Evolutionary conservation across 164 flowering plant genomes (phyloP), one percentile per base, ranked within the genome.

Genomic region (Chimonanthus salicifolius): DNA sequence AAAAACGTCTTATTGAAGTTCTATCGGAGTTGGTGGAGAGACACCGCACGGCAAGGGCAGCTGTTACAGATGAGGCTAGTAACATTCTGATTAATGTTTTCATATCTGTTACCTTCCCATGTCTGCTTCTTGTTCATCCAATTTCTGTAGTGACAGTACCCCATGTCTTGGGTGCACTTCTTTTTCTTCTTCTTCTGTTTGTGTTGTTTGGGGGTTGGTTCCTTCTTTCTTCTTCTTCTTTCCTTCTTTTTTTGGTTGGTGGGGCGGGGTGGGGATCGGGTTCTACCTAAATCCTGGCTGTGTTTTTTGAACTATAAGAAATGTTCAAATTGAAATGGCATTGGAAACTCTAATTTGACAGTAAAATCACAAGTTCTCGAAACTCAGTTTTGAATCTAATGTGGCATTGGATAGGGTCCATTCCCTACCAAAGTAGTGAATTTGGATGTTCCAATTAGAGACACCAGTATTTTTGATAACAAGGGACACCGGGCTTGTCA

Each of bases 11-110:
- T 47, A 80, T 73, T 73, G 82, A 87, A 78, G 90, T 90, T 77
- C 77, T 95, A 72, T 85, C 90, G 5, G 90, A 88, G 75, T 2
- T 95, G 60, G 98, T 95, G 2, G 98, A 95, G 81, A 88, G 96
- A 82, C 99, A 95, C 80, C 85, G 85, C 0, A 80, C 76, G 75
- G 97, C 97, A 63, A 85, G 99, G 16, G 91, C 98, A 63, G 90
- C 91, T n/a, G 97, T 92, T 33, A 90, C 97, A 11, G 97, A 94
- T 44, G 75, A 72, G 75, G 75, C 65, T 11, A 50, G 15, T 6
- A 46, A 3, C 21, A 16, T 20, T 68, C 18, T 68, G 20, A 51
- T 49, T 47, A n/a, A 47, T 72, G 67, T 47, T 18, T 49, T 54
- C 47, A n/a, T 15, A 18, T 58, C 33, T 71, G 7, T 16, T 71